A percentile compares a stretch with the other conserved stretches of the same genome.
Evolutionary conservation across 257 asterid genomes (phyloP).

Genomic region (Mentha longifolia): DNA sequence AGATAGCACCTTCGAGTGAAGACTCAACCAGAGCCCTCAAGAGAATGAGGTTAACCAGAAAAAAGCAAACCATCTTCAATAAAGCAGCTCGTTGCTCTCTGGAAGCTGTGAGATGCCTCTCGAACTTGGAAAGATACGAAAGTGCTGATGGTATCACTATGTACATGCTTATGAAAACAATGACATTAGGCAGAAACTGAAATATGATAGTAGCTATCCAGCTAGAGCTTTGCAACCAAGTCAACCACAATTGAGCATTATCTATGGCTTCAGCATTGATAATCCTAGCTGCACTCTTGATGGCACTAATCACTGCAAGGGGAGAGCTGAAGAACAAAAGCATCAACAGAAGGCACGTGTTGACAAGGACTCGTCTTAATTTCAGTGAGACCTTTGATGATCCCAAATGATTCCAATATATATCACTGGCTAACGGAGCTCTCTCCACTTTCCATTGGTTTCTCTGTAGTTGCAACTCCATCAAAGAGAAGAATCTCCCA

Average conservation of each 20-base stretch:
- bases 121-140: slow-evolving; percentile 92
- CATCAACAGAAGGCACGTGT: slow-evolving; percentile 74
- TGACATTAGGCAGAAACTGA: slow-evolving; percentile 95
- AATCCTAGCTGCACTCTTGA: slow-evolving; percentile 82
- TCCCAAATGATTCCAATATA: slow-evolving; percentile 97
- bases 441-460: slow-evolving; percentile 98
- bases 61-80: slow-evolving; percentile 95
- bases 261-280: slow-evolving; percentile 96
- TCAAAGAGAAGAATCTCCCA: slow-evolving; percentile 84
- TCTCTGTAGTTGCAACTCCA: slow-evolving; percentile 89
- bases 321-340: slow-evolving; percentile 98
- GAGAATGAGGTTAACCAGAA: slow-evolving; percentile 92
- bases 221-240: slow-evolving; percentile 95
- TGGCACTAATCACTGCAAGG: slow-evolving; percentile 82
- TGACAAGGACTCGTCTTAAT: slow-evolving; percentile 78
- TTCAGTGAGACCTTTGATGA: slow-evolving; percentile 82
- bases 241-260: slow-evolving; percentile 89
- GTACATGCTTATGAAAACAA: slow-evolving; percentile 95
- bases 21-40: slow-evolving; percentile 91
- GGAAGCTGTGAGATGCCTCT: slow-evolving; percentile 93
- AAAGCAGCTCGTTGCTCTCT: slow-evolving; percentile 93
- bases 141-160: slow-evolving; percentile 87
- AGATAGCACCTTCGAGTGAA: slow-evolving; percentile 75
- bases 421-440: slow-evolving; percentile 95
- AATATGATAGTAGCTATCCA: slow-evolving; percentile 87